phyloP scores from a whole-genome alignment of 169 alveolate species.

The Miamiensis avidus region DNA sequence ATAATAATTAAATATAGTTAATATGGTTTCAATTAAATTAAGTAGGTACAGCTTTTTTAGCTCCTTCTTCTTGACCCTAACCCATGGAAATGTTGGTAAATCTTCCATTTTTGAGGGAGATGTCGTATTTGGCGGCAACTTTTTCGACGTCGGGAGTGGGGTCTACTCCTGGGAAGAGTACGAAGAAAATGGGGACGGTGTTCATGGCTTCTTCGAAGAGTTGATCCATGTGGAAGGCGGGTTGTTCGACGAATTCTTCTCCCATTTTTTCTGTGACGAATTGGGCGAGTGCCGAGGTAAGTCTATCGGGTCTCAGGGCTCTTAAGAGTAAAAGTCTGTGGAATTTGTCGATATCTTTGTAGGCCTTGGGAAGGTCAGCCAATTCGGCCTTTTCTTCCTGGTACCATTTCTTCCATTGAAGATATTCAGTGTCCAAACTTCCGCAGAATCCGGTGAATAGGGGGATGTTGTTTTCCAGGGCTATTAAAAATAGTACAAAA shows the following conservation, averaged over 20 bases:
- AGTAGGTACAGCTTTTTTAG: conserved; percentile 87
- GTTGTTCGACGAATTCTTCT: conserved; percentile 88
- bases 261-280: conserved; percentile 91
- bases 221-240: conserved; percentile 90
- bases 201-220: conserved; percentile 90
- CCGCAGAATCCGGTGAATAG: conserved; percentile 74
- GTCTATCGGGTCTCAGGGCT: conserved; percentile 95
- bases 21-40: conserved; percentile 4
- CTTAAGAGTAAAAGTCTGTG: conserved; percentile 92
- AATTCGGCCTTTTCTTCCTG: conserved; percentile 95
- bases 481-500: no score
- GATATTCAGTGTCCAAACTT: conserved; percentile 76
- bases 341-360: conserved; percentile 89
- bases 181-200: conserved; percentile 94
- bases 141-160: conserved; percentile 93
- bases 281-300: conserved; percentile 92
- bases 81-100: conserved; percentile 97
- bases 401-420: conserved; percentile 94
- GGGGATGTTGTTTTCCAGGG: conserved; percentile 72
- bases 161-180: conserved; percentile 93
- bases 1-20: not conserved
- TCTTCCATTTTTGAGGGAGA: conserved; percentile 85
- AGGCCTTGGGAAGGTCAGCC: conserved; percentile 93
- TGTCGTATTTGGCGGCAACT: conserved; percentile 76
- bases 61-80: conserved; percentile 96